Evolutionary conservation across 257 asterid genomes (phyloP), one percentile per base, ranked within the genome.

Genomic region (Schizonepeta tenuifolia): DNA sequence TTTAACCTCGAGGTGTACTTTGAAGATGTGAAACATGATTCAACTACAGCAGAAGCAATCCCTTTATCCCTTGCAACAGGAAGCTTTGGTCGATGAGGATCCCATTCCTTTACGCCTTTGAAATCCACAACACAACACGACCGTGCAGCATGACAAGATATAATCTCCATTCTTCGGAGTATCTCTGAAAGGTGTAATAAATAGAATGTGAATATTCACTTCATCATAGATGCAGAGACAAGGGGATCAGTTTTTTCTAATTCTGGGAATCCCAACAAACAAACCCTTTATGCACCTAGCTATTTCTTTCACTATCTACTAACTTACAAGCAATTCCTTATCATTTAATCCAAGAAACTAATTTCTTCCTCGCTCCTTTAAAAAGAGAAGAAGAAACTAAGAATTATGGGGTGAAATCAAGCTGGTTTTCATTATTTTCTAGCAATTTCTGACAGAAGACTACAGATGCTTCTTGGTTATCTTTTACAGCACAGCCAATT

Each of bases 141-240:
- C 14, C 61, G 65, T n/a, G 83, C 73, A 28, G 84, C 70, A 67
- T 83, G 85, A 74, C 88, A 83, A 17, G 89, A 81, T 65, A 82
- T 60, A 75, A 88, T 66, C 75, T 85, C 97, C 98, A 93, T 89
- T 56, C 53, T 65, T 40, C 5, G 13, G 54, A 22, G 62, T 54
- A 58, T 71, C 67, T 80, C 90, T 86, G 85, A 76, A 77, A 78
- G 46, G 60, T 56, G 83, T 47, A 80, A 78, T 49, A 66, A 26
- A 77, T 35, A 47, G 75, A 41, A 63, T 66, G 70, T 49, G 31
- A 66, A 46, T 61, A 44, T 15, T 60, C 54, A 53, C 18, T 59
- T 31, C 70, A 66, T 22, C 15, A 47, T 9, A 67, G 49, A 68
- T 35, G 56, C 56, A 58, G 38, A 6, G 20, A 49, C 47, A 67